Evolutionary conservation across 345 rosid species (phyloP), one percentile per base, ranked within the genome.

Genomic region (Hypericum perforatum): DNA sequence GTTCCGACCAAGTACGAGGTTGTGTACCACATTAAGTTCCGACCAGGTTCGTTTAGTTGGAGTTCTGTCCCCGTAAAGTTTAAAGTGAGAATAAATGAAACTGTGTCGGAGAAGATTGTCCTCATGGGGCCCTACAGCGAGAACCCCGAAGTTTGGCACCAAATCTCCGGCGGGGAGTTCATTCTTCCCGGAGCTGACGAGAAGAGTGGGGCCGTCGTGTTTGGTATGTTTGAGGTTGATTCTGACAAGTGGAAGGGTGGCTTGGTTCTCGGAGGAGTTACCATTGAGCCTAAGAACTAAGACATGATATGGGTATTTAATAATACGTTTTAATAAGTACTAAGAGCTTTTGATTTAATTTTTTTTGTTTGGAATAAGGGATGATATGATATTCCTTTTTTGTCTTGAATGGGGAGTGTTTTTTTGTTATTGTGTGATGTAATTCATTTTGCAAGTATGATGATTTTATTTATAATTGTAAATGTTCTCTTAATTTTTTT

Each of bases 211-310:
- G 41, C 0, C 5, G 55, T 72, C 22, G 60, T 60, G 41, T 64
- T 72, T 58, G 62, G 60, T 9, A 64, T 73, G 73, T 61, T 49
- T 54, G 73, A 73, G 51, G 51, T 57, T 29, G 64, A 68, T 1
- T 61, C 45, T 12, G 42, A 57, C 10, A 61, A 65, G 73, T 73
- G 77, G 73, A 73, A 73, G 42, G 73, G 77, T 9, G 42, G 70
- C 47, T 39, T 72, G 63, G 41, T 72, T 56, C 67, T 72, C 61
- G 67, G 56, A 1, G 73, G 70, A 7, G n/a, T 72, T 40, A 60
- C 57, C 43, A 57, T 72, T 37, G 49, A 38, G 56, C 62, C 68
- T 6, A 61, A 57, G 43, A 7, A 14, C 39, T 49, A 45, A 39
- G 53, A 51, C 38, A 50, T 56, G 45, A 15, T 7, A 41, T 22